Base-by-base conservation (phyloP, 2,329 filamentous ascomycete species). In the Monilinia laxa region DNA sequence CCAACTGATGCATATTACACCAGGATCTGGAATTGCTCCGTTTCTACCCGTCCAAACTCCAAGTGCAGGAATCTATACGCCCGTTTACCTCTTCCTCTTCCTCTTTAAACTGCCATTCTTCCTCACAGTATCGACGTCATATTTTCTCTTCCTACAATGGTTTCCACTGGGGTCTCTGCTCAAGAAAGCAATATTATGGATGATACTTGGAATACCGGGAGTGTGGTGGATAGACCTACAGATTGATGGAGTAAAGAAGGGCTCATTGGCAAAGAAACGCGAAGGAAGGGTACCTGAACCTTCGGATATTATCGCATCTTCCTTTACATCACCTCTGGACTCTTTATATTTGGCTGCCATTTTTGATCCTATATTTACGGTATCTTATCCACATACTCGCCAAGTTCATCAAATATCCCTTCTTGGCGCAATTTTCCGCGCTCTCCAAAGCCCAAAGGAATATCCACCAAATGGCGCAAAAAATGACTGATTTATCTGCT, bases 171-270 rank as follows among this genome's bases (percentile, higher is more conserved):
- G 87, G 1, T 83, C 84, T 11, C 75, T 88, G 45, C 80, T 88
- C 54, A 92, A 92, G 75, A 98, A 98, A 80, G 87, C 91, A 16
- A 87, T 92, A 59, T 81, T 98, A 64, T 98, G 95, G 94, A 85
- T 87, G 68, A 85, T 98, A 71, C 85, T 99, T 72, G 90, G 88
- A 49, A 90, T 96, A 68, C 92, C 93, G 0, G 94, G 95, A 38
- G 91, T 99, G 67, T 98, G 93, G 93, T 98, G 94, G 94, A 89
- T 97, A 66, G 95, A 99, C 79, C 82, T 99, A n/a, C 94, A 97
- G 78, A 92, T 99, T 71, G 95, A 99, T 77, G 94, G 94, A 67
- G 95, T 99, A 64, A 93, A 92, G 79, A 91, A 93, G 80, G 95
- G 95, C 80, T 93, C 90, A 35, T 82, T 96, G 42, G 88, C 90